Conservation (phyloP, 192 early-diverging fungal genomes). For the Coemansia sp. region DNA sequence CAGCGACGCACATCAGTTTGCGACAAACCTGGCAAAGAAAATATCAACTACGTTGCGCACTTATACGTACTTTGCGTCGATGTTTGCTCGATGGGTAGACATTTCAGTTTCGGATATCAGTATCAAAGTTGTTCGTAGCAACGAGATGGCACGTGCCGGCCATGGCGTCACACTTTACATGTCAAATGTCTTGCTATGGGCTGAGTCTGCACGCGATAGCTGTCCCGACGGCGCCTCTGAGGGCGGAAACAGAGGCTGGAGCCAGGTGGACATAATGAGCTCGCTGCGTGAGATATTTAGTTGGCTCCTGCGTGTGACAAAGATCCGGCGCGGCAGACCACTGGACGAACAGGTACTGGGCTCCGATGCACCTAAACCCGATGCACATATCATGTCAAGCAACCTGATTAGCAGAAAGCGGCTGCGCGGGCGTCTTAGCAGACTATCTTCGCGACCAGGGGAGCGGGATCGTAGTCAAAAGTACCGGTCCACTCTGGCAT, state of each 20-base stretch:
- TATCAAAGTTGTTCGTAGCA: slow-evolving; percentile 36
- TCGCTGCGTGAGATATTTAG: slow-evolving; percentile 29
- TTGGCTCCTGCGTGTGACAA: slow-evolving; percentile 31
- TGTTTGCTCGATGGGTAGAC: slow-evolving; percentile 53
- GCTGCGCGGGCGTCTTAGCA: slow-evolving; percentile 8
- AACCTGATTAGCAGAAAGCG: slow-evolving; percentile 2
- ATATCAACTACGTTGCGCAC: slow-evolving; percentile 48
- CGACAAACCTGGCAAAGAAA: slow-evolving; percentile 37
- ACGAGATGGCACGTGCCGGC: slow-evolving; percentile 46
- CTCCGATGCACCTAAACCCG: neutral
- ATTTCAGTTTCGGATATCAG: slow-evolving; percentile 39
- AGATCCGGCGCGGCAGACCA: slow-evolving; percentile 4
- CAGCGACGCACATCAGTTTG: slow-evolving; percentile 27
- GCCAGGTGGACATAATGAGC: slow-evolving; percentile 20
- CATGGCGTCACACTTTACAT: slow-evolving; percentile 48
- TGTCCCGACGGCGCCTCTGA: slow-evolving; percentile 2
- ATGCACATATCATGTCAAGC: neutral
- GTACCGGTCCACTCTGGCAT: slow-evolving; percentile 44
- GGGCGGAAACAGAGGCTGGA: slow-evolving; percentile 13
- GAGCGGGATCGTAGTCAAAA: slow-evolving; percentile 37
- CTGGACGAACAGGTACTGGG: neutral
- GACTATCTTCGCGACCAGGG: slow-evolving; percentile 11
- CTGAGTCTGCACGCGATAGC: slow-evolving; percentile 44
- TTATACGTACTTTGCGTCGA: slow-evolving; percentile 47
- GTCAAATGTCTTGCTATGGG: slow-evolving; percentile 41